Evolutionary conservation across 805 yeast genomes (phyloP).

Genomic region (Saturnispora galanensis): DNA sequence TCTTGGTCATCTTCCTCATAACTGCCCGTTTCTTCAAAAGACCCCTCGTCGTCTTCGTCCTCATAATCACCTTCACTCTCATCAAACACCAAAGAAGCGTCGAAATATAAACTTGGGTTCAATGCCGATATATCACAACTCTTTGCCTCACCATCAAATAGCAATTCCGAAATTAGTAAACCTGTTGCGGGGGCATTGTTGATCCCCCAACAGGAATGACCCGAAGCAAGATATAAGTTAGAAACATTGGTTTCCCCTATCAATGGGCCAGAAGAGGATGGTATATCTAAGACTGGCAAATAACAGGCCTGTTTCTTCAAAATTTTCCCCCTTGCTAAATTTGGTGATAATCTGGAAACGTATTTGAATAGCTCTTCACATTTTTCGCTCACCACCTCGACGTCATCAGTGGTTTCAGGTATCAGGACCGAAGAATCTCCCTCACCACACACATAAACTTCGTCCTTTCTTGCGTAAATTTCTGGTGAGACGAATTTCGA

Average conservation of each 20-base stretch:
- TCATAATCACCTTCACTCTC: conserved; percentile 24
- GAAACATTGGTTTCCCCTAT: conserved; percentile 89
- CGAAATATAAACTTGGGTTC: conserved; percentile 83
- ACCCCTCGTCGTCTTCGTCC: conserved; percentile 20
- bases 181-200: conserved; percentile 98
- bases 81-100: conserved; percentile 40
- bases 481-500: conserved; percentile 79
- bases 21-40: conserved; percentile 11
- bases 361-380: conserved; percentile 80
- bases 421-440: conserved; percentile 85
- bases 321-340: conserved; percentile 63
- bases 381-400: conserved; percentile 74
- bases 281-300: conserved; percentile 87
- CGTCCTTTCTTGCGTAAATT: conserved; percentile 89
- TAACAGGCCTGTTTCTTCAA: conserved; percentile 89
- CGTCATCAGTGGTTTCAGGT: conserved; percentile 92
- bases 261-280: conserved; percentile 86
- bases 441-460: conserved; percentile 95
- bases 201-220: conserved; percentile 98
- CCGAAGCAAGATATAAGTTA: conserved; percentile 71
- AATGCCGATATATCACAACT: conserved; percentile 74
- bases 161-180: conserved; percentile 76
- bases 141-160: conserved; percentile 71
- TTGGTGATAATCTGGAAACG: conserved; percentile 67
- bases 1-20: conserved; percentile 16